A percentile compares a stretch with the other conserved stretches of the same genome.
These are phyloP conservation scores for Tricholoma matsutake DNA, from an alignment of 768 basidiomycete species.

Conservation along the genomic window DNA sequence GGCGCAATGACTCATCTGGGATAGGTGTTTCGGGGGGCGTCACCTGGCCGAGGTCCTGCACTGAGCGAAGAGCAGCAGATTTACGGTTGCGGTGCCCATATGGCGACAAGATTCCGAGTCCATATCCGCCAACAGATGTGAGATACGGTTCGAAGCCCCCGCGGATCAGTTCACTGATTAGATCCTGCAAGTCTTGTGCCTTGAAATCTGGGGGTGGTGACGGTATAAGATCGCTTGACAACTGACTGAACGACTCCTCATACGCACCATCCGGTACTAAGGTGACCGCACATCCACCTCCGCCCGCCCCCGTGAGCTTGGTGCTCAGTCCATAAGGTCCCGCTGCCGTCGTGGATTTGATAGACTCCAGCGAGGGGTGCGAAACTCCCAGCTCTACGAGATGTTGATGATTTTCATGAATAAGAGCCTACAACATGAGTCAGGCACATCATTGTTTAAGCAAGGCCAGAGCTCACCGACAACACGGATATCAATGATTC, in stretches of 20 bases:
- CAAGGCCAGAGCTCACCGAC: slow-evolving; percentile 50
- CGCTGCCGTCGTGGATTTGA: slow-evolving; percentile 64
- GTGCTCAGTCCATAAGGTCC: slow-evolving; percentile 72
- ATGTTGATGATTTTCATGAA: slow-evolving; percentile 86
- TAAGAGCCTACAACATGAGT: slow-evolving; percentile 54
- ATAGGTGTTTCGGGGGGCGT: slow-evolving; percentile 50
- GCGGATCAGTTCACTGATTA: slow-evolving; percentile 57
- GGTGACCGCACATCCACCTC: slow-evolving; percentile 97
- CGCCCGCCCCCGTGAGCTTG: slow-evolving; percentile 97
- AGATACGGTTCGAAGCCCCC: slow-evolving; percentile 81
- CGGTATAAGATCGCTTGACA: slow-evolving; percentile 9
- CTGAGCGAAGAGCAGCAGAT: slow-evolving; percentile 20
- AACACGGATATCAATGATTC: slow-evolving; percentile 60
- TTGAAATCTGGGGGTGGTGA: slow-evolving; percentile 57
- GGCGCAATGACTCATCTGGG: slow-evolving; percentile 23
- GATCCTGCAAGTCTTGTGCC: slow-evolving; percentile 49
- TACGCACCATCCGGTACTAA: slow-evolving; percentile 86
- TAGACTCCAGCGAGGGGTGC: slow-evolving; percentile 82
- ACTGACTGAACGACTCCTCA: slow-evolving; percentile 8
- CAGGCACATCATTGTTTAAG: slow-evolving; percentile 13
- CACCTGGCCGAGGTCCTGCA: slow-evolving; percentile 35
- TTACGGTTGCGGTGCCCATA: slow-evolving; percentile 40
- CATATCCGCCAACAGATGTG: slow-evolving; percentile 91
- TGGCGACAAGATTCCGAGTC: slow-evolving; percentile 80
- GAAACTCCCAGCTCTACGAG: slow-evolving; percentile 87